Base-by-base conservation (phyloP, 352 stramenopile genomes). In the Globisporangium spinosum region DNA sequence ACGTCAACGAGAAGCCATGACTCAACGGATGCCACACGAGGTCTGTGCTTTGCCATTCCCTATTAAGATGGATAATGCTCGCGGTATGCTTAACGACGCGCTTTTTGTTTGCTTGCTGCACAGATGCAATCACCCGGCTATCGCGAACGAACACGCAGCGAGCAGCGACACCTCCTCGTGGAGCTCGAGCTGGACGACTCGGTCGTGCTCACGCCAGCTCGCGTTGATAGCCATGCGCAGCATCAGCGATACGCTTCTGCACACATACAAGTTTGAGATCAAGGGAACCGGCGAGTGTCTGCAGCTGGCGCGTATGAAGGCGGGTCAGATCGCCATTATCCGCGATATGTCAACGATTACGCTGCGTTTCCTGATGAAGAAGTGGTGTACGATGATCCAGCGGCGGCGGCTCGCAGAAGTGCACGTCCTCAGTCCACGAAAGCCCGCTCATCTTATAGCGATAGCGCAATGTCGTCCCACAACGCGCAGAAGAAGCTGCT, bases 161-260 rank as follows among this genome's bases (percentile, higher is more conserved):
- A 74, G 32, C 76, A 85, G 51, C 79, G 78, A 2, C 74, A 72
- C 55, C 74, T 91, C 40, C 70, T 91, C 62, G 80, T 91, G 3
- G 83, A 91, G 65, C 65, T 91, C 23, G 83, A 91, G 61, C 74
- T 90, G 20, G 77, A 90, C 62, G 83, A 89, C 58, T 74, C 76
- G 32, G 35, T 84, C 40, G 69, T 77, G 47, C 22, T 75, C 3
- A 7, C 68, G 43, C 7, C 58, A 17, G 65, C 51, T 62, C 65
- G 72, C 27, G 12, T 45, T 3, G n/a, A 47, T 13, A n/a, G 32
- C 25, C 34, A 59, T 35, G 45, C 12, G 3, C 72, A 58, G 12
- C 54, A 34, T 1, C 54, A 38, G 54, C 35, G 70, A 63, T 43
- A 66, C 35, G 1, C 53, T 71, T 32, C 68, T 65, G 10, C 70